Evolutionary conservation across 75 land plant genomes (phyloP), one percentile per base, ranked within the genome.

Genomic region (Larix kaempferi): DNA sequence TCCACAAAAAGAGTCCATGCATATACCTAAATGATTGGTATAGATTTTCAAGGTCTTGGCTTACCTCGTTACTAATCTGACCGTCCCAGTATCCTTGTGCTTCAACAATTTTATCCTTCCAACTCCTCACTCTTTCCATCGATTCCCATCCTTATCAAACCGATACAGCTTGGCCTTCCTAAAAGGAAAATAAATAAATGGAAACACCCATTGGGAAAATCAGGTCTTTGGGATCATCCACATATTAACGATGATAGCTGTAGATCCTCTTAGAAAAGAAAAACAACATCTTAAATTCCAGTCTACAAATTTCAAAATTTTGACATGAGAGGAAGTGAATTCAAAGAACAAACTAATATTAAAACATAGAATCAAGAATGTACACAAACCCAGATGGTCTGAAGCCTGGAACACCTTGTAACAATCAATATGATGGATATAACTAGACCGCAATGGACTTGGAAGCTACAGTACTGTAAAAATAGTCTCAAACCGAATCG

Each of bases 21-120:
- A 60, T 52, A 62, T 25, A 91, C 92, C 82, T 62, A 78, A 79
- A 87, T 92, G 99, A 58, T 96, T 94, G 33, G 95, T 95, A 72
- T 98, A 96, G 82, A 96, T 96, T 95, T 96, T 96, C 61, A 94
- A 89, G 6, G 95, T 96, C 81, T 92, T 96, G 71, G 82, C 74
- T 75, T 96, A 95, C 12, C 98, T 83, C 99, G 94, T 96, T n/a
- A 96, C 87, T 29, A 96, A 84, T 35, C 98, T 80, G 35, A 94
- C 88, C 82, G 90, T 96, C 8, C 84, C 84, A 62, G 95, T 83
- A 29, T 78, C 84, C 82, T 92, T 94, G 76, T 96, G 98, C 83
- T 94, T 92, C 71, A 95, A 73, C n/a, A 95, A 75, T 83, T 94
- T 94, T 56, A 94, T 92, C 41, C 79, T 83, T 44, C 99, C 99